Evolutionary conservation across 305 asterid species (phyloP).

Genomic region (Solanum hybrid): DNA sequence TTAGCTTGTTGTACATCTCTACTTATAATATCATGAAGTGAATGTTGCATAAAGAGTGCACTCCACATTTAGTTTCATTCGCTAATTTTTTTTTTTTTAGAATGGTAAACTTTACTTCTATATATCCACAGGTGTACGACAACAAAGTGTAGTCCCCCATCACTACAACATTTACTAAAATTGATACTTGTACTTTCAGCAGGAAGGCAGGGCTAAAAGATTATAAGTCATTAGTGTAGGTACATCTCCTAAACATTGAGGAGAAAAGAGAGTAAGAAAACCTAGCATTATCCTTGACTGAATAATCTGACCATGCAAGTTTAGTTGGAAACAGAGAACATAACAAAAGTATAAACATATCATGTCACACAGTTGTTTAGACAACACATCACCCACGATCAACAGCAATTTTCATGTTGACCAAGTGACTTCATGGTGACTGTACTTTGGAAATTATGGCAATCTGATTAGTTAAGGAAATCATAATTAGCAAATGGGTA

Average conservation of each 20-base stretch:
- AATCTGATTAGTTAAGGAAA: not conserved
- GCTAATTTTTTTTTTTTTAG: too few relatives aligned
- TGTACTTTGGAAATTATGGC: not conserved
- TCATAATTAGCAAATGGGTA: not conserved
- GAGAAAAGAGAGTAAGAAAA: not conserved
- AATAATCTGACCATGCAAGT: not conserved
- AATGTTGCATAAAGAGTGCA: not conserved
- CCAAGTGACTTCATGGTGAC: not conserved
- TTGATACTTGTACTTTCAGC: not conserved
- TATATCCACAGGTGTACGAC: too few relatives aligned
- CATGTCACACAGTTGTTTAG: not conserved
- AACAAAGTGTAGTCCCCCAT: too few relatives aligned
- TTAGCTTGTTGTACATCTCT: not conserved
- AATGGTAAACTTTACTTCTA: too few relatives aligned
- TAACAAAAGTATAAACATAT: not conserved
- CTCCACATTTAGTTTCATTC: not conserved
- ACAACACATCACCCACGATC: not conserved
- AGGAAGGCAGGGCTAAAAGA: not conserved
- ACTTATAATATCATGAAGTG: not conserved
- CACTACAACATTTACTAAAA: not conserved
- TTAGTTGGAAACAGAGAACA: not conserved
- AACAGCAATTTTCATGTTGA: not conserved
- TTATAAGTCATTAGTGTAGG: not conserved
- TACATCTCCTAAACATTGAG: not conserved
- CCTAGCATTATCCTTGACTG: not conserved